These are phyloP conservation scores for Aristolochia contorta DNA, from an alignment of 164 flowering plant species.

Conservation along the genomic window DNA sequence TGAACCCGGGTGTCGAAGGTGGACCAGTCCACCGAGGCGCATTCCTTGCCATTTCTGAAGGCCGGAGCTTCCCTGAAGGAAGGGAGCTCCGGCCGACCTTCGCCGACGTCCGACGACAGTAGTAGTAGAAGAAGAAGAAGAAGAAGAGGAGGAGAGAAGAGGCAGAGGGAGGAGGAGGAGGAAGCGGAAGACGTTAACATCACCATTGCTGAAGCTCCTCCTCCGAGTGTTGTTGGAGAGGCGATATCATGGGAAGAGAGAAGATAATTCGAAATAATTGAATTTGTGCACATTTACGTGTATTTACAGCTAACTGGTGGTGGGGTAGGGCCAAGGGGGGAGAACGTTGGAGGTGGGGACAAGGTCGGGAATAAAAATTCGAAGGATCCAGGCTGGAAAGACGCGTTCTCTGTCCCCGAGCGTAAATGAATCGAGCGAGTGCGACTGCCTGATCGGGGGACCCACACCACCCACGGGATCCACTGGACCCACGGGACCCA, in stretches of 20 bases:
- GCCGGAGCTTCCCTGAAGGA: slow-evolving; percentile 15
- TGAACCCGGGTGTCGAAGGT: background rate
- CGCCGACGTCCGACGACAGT: background rate
- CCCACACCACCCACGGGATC: too few relatives aligned
- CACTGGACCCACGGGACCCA: too few relatives aligned
- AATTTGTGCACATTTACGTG: too few relatives aligned
- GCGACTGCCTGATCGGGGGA: too few relatives aligned
- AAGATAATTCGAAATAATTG: background rate
- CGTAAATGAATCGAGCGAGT: too few relatives aligned
- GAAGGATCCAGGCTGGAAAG: slow-evolving; percentile 4
- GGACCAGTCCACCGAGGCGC: slow-evolving; percentile 5
- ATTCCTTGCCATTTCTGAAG: slow-evolving; percentile 10
- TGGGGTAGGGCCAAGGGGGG: background rate
- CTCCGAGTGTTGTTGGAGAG: too few relatives aligned
- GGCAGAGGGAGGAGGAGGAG: background rate
- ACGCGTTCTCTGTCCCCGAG: background rate
- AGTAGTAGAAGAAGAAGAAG: too few relatives aligned
- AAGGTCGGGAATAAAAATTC: background rate
- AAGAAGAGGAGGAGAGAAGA: background rate
- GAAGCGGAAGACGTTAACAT: background rate
- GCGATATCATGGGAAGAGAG: background rate
- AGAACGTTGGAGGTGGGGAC: background rate
- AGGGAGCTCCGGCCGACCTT: background rate
- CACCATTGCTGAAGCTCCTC: background rate
- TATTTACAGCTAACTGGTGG: too few relatives aligned